Base-by-base conservation (phyloP, 257 asterid species). In the Ophiorrhiza pumila region DNA sequence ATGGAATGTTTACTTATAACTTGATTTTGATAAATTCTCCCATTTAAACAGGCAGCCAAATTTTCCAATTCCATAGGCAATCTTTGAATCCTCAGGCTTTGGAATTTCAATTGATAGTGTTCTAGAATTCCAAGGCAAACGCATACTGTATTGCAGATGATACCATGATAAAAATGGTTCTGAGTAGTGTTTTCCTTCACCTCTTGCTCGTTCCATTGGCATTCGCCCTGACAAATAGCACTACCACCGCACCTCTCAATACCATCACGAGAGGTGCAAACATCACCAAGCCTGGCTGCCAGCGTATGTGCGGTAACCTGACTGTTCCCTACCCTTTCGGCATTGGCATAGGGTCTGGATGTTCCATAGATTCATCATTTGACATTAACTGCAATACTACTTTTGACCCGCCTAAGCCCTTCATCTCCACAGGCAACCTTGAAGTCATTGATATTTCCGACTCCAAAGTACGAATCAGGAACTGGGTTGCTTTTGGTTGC, bases 301-400 rank as follows among this genome's bases (percentile, higher is more conserved):
- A 1, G 43, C 25, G 55, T 11, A 64, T 74, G 35, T 81, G 82
- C 5, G 85, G 85, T 34, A 71, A 66, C 72, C 59, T 81, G 59
- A 81, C 35, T 4, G 71, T 80, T 63, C 81, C 84, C 8, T 80
- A 64, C 69, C 81, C 79, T 1, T 80, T 77, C 3, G 83, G 83
- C 7, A 22, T 79, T 5, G 84, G 79, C 37, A 18, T 52, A 17
- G 76, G 62, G 20, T 13, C 49, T 1, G 79, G 74, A 2, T 80
- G 84, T 67, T 69, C 79, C 61, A 64, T 58, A 1, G 65, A 27
- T 18, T 4, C 27, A 18, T 62, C 5, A 23, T 74, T 74, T 2
- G 68, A 63, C 29, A 43, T 80, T 27, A 73, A 35, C 43, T 80
- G 81, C 29, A 46, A 63, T 32, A 45, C 74, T 13, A 34, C 68